Percentiles rank a stretch among this genome's conserved stretches.
Evolutionary conservation across 768 basidiomycete species (phyloP).

Genomic region (Amanita jacksonii): DNA sequence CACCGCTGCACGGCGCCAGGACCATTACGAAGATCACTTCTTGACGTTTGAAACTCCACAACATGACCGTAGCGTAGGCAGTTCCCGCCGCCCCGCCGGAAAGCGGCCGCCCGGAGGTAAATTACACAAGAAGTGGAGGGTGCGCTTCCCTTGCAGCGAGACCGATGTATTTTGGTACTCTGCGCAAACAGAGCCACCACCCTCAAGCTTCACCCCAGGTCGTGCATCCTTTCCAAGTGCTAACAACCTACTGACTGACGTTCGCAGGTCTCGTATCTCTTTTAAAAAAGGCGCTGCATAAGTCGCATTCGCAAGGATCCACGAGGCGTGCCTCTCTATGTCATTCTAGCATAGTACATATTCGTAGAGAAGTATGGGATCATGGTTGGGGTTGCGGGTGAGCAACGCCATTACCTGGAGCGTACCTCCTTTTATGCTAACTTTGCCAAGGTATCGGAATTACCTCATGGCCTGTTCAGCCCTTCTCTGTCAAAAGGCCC

Average conservation of each 20-base stretch:
- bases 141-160: conserved; percentile 14
- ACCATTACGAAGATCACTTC: conserved; percentile 50
- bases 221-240: conserved; percentile 2
- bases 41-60: not conserved
- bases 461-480: conserved; percentile 71
- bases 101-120: too few relatives aligned
- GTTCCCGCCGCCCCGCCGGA: too few relatives aligned
- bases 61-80: not conserved
- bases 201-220: conserved; percentile 58
- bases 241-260: not conserved
- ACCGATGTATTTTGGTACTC: conserved; percentile 62
- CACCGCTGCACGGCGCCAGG: conserved; percentile 28
- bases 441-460: conserved; percentile 58
- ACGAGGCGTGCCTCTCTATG: conserved; percentile 57
- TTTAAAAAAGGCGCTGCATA: conserved; percentile 44
- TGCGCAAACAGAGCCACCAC: conserved; percentile 30
- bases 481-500: conserved; percentile 55
- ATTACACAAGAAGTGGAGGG: conserved; percentile 2
- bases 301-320: conserved; percentile 38
- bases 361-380: conserved; percentile 53
- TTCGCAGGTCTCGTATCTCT: conserved; percentile 53
- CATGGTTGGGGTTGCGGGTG: conserved; percentile 66
- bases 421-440: not conserved
- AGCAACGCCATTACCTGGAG: conserved; percentile 13
- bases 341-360: conserved; percentile 49